Evolutionary conservation across 1,284 basidiomycete species (phyloP), one percentile per base, ranked within the genome.

Genomic region (Leccinum pallidistipes): DNA sequence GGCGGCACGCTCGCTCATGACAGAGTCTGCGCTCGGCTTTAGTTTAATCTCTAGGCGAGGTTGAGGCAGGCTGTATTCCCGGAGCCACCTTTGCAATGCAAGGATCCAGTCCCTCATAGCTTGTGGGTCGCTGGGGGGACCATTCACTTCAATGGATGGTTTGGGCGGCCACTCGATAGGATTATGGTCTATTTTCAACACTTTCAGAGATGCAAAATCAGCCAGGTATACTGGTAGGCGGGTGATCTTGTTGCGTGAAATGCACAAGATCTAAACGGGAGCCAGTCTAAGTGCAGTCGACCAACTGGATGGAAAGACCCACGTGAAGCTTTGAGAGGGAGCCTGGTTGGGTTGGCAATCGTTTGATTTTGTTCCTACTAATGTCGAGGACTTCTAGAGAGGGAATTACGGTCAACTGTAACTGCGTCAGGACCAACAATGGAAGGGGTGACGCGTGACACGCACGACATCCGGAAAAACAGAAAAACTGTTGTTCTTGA

Each of bases 381-480:
- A 99, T 84, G 76, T 99, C 97, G 63, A 99, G 80, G 61, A 97
- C 97, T 77, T 99, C 96, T 64, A 99, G 82, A 4, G 90, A 88
- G 6, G 91, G 87, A 79, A 99, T 89, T 24, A 87, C 79, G 57
- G 91, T 92, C 58, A 98, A 82, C 95, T 97, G 47, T 14, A n/a
- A 29, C 10, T 29, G 16, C 16, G 60, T 74, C 14, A 70, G 65
- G 53, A 24, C n/a, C 60, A 53, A 32, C 12, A 34, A 52, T 11
- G 10, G 40, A 45, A 51, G 40, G 57, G 45, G 56, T 58, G 45
- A 56, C 32, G 12, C 6, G 51, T 2, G 36, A 47, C 29, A 84
- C 93, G 71, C 73, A 97, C 95, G 60, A 94, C 92, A 64, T 89
- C 84, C 10, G 97, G 97, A 69, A 99, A 94, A 16, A 84, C 81